Evolutionary conservation across 2,329 filamentous ascomycete genomes (phyloP).

Genomic region (Aspergillus luchuensis): DNA sequence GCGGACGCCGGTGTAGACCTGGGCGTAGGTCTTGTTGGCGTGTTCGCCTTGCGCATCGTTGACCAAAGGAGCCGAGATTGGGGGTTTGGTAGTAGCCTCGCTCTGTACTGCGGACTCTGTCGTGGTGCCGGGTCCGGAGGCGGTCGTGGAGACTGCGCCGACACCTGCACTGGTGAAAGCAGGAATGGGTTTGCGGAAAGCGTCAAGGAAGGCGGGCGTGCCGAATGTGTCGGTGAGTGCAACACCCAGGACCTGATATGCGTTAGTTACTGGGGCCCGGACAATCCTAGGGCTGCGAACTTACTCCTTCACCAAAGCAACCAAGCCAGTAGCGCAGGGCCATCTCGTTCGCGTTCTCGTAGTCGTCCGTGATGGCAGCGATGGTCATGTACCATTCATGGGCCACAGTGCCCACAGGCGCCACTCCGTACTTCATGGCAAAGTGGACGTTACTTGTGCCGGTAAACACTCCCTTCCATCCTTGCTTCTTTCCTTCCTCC

Average conservation of each 20-base stretch:
- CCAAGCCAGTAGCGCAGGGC: constrained; percentile 86
- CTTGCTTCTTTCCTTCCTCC: constrained; percentile 66
- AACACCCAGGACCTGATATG: constrained; percentile 69
- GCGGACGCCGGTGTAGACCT: constrained; percentile 79
- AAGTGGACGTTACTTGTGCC: constrained; percentile 97
- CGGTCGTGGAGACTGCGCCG: constrained; percentile 41
- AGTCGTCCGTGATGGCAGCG: constrained; percentile 85
- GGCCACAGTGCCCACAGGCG: constrained; percentile 84
- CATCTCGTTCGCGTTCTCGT: constrained; percentile 78
- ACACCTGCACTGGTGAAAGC: constrained; percentile 43
- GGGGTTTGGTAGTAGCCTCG: constrained; percentile 44
- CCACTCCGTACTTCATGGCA: constrained; percentile 85
- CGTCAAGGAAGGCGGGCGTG: constrained; percentile 81
- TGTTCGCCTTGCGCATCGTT: constrained; percentile 39
- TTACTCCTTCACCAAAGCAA: constrained; percentile 77
- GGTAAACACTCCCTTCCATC: constrained; percentile 70
- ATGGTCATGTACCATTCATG: constrained; percentile 99
- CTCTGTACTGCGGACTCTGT: constrained; percentile 42
- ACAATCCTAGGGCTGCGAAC: constrained; percentile 17
- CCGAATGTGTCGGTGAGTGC: constrained; percentile 96
- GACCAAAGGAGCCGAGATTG: constrained; percentile 47
- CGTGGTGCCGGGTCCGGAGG: constrained; percentile 48
- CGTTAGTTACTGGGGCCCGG: neutral
- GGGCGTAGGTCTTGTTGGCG: constrained; percentile 67
- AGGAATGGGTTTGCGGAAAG: constrained; percentile 72